Evolutionary conservation across 2,329 filamentous ascomycete species (phyloP).

Genomic region (Beauveria pseudobassiana): DNA sequence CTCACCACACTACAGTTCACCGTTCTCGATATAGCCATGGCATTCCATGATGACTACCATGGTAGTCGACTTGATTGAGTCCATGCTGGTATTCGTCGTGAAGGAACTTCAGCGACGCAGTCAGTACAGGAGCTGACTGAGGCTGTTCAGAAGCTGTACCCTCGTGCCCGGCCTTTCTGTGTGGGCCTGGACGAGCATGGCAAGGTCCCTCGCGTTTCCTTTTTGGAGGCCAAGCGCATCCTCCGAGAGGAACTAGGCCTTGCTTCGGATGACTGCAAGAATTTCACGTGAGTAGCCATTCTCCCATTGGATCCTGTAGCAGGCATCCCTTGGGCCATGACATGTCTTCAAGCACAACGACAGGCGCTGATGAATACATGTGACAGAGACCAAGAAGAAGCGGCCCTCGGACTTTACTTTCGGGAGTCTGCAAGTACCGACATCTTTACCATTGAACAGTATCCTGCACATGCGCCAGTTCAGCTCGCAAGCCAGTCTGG

Average conservation of each 20-base stretch:
- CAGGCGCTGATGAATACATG: neutral
- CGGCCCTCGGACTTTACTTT: neutral
- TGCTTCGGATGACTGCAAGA: neutral
- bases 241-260: neutral
- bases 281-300: neutral
- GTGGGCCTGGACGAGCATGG: neutral
- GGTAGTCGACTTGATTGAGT: neutral
- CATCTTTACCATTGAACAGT: neutral
- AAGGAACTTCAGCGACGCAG: neutral
- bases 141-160: neutral
- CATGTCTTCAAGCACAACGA: neutral
- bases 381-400: neutral
- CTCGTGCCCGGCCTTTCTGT: neutral
- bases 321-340: neutral
- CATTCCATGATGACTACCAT: neutral
- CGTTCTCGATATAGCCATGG: neutral
- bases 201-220: neutral
- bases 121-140: neutral
- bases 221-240: neutral
- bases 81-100: neutral
- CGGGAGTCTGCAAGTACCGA: neutral
- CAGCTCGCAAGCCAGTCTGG: neutral
- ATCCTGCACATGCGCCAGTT: constrained; percentile 1
- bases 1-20: neutral
- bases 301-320: neutral